Base-by-base conservation (phyloP, 805 yeast species). In the Metschnikowia sp. region DNA sequence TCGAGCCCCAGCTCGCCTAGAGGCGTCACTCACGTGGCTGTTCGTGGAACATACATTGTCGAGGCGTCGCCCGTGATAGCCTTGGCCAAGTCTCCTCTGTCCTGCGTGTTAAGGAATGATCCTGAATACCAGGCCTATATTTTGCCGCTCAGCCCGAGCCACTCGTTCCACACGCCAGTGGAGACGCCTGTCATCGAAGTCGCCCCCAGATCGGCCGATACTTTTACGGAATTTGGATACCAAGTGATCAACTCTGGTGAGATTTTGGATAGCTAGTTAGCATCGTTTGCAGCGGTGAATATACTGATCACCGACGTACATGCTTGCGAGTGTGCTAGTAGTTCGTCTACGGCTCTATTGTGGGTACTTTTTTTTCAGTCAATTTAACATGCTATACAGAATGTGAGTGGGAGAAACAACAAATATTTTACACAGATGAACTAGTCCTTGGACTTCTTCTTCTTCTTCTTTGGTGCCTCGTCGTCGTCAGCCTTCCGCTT, bases 391-490 rank as follows among this genome's bases (percentile, higher is more conserved):
- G 58, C 57, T 55, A 55, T 55, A 51, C 52, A 47, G 50, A 38
- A 43, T 40, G 47, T 48, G 41, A 40, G 35, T 44, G 43, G 36
- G 28, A 43, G 37, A 28, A 39, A 43, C 10, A 38, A 40, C 45
- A 31, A 22, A 26, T 39, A 34, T 42, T 15, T 42, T 40, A 31
- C 40, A 36, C 34, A 40, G 36, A 45, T 32, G 22, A 28, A 42
- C 55, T 66, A 72, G 59, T 69, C 75, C 71, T 71, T 70, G 44
- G 75, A 70, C 74, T 72, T 71, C 65, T 70, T 70, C 68, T 70
- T 68, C 68, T 68, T 70, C 60, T 66, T 68, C 59, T 69, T 66
- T 54, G 67, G 64, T n/a, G 70, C 49, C 50, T 66, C 65, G 29
- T 69, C 51, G 53, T 65, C 69, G 22, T 65, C 71, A 51, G 66